Evolutionary conservation across 2,329 filamentous ascomycete genomes (phyloP), one percentile per base, ranked within the genome.

Genomic region (Talaromyces sp.): DNA sequence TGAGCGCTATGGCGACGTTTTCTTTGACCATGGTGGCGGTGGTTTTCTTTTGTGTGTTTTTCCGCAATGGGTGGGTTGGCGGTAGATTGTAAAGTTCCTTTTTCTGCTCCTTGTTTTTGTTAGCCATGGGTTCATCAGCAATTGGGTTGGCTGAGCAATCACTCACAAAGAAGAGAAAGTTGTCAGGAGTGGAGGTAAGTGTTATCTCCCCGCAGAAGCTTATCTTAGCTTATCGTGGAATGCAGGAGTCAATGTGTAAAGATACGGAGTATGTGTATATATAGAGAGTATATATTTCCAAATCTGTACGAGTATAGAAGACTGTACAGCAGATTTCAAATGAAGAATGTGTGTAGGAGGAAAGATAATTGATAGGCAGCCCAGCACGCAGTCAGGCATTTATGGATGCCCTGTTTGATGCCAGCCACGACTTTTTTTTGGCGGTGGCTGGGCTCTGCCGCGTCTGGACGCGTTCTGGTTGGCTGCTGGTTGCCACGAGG

Each of bases 1-100:
- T 81, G 60, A 81, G 74, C 14, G 79, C 79, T 63, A 81, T 78
- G 65, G 77, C 71, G 66, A 79, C 72, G 69, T 81, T 81, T 61
- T 72, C 70, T 63, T 79, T 67, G 19, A 46, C 43, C 43, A 46
- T 46, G 21, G 78, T 71, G 72, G 78, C 79, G 57, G 65, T 73
- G 63, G n/a, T 10, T 54, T 61, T 58, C 24, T 58, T 48, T 8
- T 35, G 14, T 35, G 14, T 35, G 54, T 21, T 31, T 41, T n/a
- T 21, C 14, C 12, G 12, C 3, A 3, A 2, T 12, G 41, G 41
- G 3, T 12, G 43, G n/a, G 1, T 0, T 10, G 19, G 43, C 12
- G 5, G 19, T 14, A 24, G 43, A n/a, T n/a, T 32, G 31, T 7
- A n/a, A 38, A 8, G 35, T 5, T 5, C n/a, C n/a, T 41, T 35